Evolutionary conservation across 352 stramenopile species (phyloP).

Genomic region (Globisporangium parvum): DNA sequence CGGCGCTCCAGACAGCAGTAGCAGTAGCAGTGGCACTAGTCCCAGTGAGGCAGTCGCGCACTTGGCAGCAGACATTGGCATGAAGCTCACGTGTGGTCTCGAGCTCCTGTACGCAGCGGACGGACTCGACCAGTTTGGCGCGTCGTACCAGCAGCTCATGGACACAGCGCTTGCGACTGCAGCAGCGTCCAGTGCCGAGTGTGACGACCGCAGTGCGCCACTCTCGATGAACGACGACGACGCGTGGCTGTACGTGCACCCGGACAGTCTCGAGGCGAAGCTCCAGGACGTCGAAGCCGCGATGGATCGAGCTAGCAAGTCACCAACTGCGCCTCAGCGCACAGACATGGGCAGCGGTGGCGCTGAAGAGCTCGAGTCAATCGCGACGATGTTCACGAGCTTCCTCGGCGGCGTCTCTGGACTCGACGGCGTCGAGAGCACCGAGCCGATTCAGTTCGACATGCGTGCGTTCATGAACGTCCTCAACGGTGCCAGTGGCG

Average conservation of each 20-base stretch:
- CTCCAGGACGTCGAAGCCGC: constrained; percentile 25
- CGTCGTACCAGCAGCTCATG: constrained; percentile 31
- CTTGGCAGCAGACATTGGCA: constrained; percentile 51
- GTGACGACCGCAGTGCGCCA: neutral
- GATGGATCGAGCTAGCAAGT: constrained; percentile 6
- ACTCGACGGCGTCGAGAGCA: constrained; percentile 59
- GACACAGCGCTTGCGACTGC: constrained; percentile 19
- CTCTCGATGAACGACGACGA: constrained; percentile 54
- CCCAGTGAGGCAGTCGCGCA: neutral
- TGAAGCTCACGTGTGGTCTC: constrained; percentile 73
- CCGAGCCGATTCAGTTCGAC: constrained; percentile 55
- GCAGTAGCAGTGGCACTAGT: neutral
- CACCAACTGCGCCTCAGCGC: neutral
- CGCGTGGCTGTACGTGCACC: constrained; percentile 74
- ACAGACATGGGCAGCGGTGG: constrained; percentile 19
- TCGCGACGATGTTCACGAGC: constrained; percentile 70
- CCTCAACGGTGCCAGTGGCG: constrained; percentile 25
- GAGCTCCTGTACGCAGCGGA: constrained; percentile 59
- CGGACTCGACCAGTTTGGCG: constrained; percentile 35
- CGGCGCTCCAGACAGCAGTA: neutral
- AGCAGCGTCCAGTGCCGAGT: neutral
- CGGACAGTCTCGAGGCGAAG: constrained; percentile 64
- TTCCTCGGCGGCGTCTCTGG: constrained; percentile 62
- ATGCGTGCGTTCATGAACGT: constrained; percentile 65
- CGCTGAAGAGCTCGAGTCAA: constrained; percentile 57